Conservation (phyloP, 2,329 filamentous ascomycete genomes). For the Colletotrichum tropicicola region DNA sequence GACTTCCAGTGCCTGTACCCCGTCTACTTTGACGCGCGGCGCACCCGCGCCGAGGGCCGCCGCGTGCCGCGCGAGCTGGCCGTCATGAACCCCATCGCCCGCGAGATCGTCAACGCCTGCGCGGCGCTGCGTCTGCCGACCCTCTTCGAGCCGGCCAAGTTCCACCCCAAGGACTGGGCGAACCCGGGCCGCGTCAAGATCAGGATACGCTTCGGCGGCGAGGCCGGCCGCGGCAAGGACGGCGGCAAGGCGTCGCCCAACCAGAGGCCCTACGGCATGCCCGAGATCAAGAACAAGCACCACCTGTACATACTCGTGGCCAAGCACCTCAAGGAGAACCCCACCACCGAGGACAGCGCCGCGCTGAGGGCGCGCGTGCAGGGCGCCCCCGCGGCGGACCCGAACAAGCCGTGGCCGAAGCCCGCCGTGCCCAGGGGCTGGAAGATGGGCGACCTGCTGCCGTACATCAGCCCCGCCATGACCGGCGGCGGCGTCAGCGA, state of each 20-base stretch:
- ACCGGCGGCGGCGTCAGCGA: slow-evolving; percentile 94
- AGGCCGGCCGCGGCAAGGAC: slow-evolving; percentile 42
- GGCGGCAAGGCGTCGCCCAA: slow-evolving; percentile 60
- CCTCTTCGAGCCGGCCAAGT: slow-evolving; percentile 89
- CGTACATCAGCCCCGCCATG: slow-evolving; percentile 87
- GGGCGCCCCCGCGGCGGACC: slow-evolving; percentile 73
- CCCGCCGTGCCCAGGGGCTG: slow-evolving; percentile 85
- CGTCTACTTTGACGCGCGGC: slow-evolving; percentile 87
- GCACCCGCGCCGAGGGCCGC: slow-evolving; percentile 80
- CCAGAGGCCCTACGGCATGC: slow-evolving; percentile 36
- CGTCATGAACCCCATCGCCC: slow-evolving; percentile 85
- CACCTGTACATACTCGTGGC: slow-evolving; percentile 87
- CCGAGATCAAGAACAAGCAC: slow-evolving; percentile 79
- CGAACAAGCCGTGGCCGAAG: slow-evolving; percentile 73
- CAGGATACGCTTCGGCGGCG: slow-evolving; percentile 27
- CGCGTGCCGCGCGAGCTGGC: slow-evolving; percentile 78
- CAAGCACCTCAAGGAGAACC: slow-evolving; percentile 78
- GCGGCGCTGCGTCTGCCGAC: slow-evolving; percentile 74
- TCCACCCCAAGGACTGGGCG: slow-evolving; percentile 96
- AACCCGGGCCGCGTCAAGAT: slow-evolving; percentile 93
- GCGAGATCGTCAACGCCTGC: slow-evolving; percentile 89
- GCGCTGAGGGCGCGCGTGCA: slow-evolving; percentile 78
- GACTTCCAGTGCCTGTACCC: slow-evolving; percentile 92
- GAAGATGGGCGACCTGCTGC: slow-evolving; percentile 87
- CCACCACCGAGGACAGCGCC: slow-evolving; percentile 74